These are phyloP conservation scores for Cystobasidium pallidum DNA, from an alignment of 1,284 basidiomycete genomes.

Conservation along the genomic window DNA sequence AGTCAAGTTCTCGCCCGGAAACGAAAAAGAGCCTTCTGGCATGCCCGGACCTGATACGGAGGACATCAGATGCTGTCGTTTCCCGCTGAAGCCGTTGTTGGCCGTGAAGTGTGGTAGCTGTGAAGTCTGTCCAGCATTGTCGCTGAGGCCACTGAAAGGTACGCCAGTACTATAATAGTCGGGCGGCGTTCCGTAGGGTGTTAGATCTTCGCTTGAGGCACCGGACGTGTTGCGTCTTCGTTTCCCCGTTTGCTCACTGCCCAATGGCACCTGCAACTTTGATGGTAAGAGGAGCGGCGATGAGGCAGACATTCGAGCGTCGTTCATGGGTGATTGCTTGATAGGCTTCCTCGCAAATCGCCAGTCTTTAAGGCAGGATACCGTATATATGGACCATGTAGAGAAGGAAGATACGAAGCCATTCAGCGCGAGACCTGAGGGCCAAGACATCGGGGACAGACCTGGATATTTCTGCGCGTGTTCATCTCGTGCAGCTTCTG, in stretches of 20 bases:
- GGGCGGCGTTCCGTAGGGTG: not conserved
- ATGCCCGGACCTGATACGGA: not conserved
- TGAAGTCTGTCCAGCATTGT: not conserved
- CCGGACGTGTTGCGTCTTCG: constrained; percentile 1
- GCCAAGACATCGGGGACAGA: not conserved
- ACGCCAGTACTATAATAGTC: not conserved
- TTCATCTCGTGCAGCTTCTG: constrained; percentile 69
- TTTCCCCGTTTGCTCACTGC: not conserved
- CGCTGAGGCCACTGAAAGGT: not conserved
- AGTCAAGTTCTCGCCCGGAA: not conserved
- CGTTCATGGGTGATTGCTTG: not conserved
- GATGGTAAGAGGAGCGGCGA: not conserved
- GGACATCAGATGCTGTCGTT: not conserved
- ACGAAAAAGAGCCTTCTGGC: not conserved
- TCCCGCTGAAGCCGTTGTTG: not conserved
- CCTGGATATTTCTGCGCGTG: constrained; percentile 45
- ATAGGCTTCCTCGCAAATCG: constrained; percentile 6
- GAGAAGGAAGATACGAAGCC: too few species aligned
- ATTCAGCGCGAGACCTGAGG: not conserved
- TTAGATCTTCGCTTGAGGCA: not conserved
- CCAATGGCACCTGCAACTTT: constrained; percentile 8
- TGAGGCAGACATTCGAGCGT: not conserved
- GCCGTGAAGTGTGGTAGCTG: not conserved
- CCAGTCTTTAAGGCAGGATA: constrained; percentile 3
- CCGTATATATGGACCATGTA: too few species aligned